Conservation (phyloP, 2,329 filamentous ascomycete species). For the Sarocladium strictum region DNA sequence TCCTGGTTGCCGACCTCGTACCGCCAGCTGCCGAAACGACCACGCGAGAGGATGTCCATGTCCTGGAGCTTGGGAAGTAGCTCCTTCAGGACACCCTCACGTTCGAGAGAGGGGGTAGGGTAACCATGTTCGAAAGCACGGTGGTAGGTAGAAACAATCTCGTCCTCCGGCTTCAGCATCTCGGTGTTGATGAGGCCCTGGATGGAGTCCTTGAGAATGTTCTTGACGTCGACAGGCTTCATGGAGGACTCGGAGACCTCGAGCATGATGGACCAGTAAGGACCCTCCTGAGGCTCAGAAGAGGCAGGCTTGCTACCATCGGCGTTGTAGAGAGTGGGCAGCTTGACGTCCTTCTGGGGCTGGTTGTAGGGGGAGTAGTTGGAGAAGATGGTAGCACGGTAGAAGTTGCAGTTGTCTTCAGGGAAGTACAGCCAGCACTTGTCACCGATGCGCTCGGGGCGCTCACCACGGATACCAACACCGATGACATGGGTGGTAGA, state of each 20-base stretch:
- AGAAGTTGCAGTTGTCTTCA: slow-evolving; percentile 97
- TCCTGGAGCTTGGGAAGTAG: slow-evolving; percentile 89
- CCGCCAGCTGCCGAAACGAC: slow-evolving; percentile 95
- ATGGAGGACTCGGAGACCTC: slow-evolving; percentile 93
- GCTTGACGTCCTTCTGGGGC: slow-evolving; percentile 73
- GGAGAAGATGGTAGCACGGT: slow-evolving; percentile 99
- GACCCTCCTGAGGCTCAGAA: slow-evolving; percentile 71
- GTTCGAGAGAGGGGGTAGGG: slow-evolving; percentile 89
- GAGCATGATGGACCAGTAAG: slow-evolving; percentile 99
- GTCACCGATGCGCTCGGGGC: slow-evolving; percentile 94
- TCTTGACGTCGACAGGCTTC: slow-evolving; percentile 88
- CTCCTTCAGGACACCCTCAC: slow-evolving; percentile 88
- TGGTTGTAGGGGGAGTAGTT: slow-evolving; percentile 99
- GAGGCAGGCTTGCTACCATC: slow-evolving; percentile 76
- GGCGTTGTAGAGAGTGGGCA: slow-evolving; percentile 79
- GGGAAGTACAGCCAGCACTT: slow-evolving; percentile 99
- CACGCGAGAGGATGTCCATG: slow-evolving; percentile 89
- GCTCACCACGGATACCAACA: slow-evolving; percentile 84
- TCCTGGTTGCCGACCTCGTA: slow-evolving; percentile 98
- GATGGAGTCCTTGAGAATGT: slow-evolving; percentile 83
- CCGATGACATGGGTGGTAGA: slow-evolving; percentile 96
- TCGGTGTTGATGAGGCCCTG: slow-evolving; percentile 96
- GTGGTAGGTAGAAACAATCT: slow-evolving; percentile 98
- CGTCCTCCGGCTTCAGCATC: slow-evolving; percentile 85
- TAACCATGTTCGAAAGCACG: slow-evolving; percentile 98